Conservation (phyloP, 2,329 filamentous ascomycete genomes). For the Xylaria sp. region DNA sequence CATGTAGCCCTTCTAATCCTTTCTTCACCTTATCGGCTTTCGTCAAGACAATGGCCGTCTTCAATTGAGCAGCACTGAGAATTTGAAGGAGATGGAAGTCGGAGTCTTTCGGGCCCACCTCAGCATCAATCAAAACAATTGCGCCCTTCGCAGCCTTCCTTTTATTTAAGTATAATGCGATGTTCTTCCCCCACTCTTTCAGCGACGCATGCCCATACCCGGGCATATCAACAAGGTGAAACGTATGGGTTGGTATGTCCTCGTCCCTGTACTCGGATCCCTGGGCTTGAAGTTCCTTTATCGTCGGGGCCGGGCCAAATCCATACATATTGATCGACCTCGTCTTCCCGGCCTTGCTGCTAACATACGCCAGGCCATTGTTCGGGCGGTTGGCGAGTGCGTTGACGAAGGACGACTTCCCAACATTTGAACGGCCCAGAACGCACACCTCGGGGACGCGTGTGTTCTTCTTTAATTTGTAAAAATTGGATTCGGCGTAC, state of each 20-base stretch:
- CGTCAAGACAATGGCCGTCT: conserved; percentile 64
- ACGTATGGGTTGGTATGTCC: conserved; percentile 57
- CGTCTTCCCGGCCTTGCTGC: conserved; percentile 64
- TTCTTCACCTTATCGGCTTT: conserved; percentile 64
- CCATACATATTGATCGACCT: conserved; percentile 67
- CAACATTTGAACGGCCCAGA: conserved; percentile 88
- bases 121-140: conserved; percentile 64
- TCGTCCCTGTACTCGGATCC: conserved; percentile 48
- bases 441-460: conserved; percentile 74
- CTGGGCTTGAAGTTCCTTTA: conserved; percentile 44
- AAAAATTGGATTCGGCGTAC: conserved; percentile 52
- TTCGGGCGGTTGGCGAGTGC: conserved; percentile 73
- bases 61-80: conserved; percentile 58
- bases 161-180: conserved; percentile 62
- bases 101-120: conserved; percentile 62
- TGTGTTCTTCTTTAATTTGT: conserved; percentile 63
- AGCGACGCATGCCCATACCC: conserved; percentile 62
- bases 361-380: conserved; percentile 59
- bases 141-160: conserved; percentile 62
- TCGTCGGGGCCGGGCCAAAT: conserved; percentile 56
- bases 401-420: conserved; percentile 90
- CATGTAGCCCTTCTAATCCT: conserved; percentile 43
- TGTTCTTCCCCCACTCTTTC: conserved; percentile 63
- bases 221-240: conserved; percentile 64
- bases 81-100: conserved; percentile 61